These are phyloP conservation scores for Aphanomyces cochlioides DNA, from an alignment of 352 stramenopile genomes.

Conservation along the genomic window DNA sequence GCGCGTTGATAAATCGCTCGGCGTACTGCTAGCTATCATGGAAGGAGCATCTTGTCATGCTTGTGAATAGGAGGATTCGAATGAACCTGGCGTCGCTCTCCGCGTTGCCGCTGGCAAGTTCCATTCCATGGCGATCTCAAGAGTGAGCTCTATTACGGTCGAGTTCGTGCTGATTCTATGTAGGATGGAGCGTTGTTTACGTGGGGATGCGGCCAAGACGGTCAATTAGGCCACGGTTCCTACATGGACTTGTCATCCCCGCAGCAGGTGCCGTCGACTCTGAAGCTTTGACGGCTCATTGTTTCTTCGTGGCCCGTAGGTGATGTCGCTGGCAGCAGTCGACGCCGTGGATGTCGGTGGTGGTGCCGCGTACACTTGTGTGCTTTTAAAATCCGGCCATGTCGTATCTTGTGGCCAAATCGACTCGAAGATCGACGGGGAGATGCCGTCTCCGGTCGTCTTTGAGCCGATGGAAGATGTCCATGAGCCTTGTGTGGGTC, in stretches of 20 bases:
- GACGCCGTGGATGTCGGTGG: constrained; percentile 31
- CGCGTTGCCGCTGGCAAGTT: constrained; percentile 60
- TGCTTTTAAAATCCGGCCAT: constrained; percentile 31
- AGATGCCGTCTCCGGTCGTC: too few species aligned
- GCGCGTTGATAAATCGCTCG: constrained; percentile 31
- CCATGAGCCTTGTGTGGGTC: too few species aligned
- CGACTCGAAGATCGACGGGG: too few species aligned
- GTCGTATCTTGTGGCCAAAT: neutral
- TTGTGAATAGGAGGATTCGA: neutral
- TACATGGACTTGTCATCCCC: constrained; percentile 57
- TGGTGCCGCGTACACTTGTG: constrained; percentile 34
- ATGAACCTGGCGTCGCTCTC: constrained; percentile 12
- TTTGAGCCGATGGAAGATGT: too few species aligned
- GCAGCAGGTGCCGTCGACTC: constrained; percentile 34
- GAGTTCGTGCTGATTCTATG: neutral
- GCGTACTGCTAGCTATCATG: constrained; percentile 17
- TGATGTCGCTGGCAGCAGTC: constrained; percentile 46
- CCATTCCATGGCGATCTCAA: constrained; percentile 57
- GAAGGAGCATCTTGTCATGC: neutral
- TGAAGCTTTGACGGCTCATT: neutral
- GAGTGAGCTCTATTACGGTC: neutral
- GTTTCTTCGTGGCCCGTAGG: constrained; percentile 14
- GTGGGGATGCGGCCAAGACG: constrained; percentile 61
- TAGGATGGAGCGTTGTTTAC: constrained; percentile 56
- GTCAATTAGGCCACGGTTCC: constrained; percentile 61